Evolutionary conservation across 495 filamentous ascomycete genomes (phyloP).

Genomic region (Penicillium canariense): DNA sequence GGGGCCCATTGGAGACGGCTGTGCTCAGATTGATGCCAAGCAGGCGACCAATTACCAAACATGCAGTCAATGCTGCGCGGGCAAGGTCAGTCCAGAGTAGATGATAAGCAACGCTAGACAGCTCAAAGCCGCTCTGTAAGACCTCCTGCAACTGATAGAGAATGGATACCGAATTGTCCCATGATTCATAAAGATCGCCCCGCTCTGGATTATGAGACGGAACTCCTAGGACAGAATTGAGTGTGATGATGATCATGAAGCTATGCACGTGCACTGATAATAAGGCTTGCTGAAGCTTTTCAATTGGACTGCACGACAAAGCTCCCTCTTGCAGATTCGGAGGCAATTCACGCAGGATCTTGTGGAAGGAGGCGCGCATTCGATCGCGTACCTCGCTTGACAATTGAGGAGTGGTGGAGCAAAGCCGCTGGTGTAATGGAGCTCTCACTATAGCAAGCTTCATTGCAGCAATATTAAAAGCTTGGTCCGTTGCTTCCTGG

Average conservation of each 20-base stretch:
- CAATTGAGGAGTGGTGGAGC: too few relatives aligned
- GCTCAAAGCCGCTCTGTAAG: neutral
- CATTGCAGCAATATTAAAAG: too few relatives aligned
- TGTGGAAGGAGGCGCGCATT: too few relatives aligned
- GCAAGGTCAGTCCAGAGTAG: neutral
- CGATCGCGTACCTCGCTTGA: too few relatives aligned
- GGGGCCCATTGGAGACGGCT: neutral
- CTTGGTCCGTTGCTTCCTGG: too few relatives aligned
- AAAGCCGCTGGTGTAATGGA: too few relatives aligned
- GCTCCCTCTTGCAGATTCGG: too few relatives aligned
- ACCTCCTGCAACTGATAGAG: neutral
- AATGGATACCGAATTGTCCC: neutral
- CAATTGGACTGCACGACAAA: too few relatives aligned
- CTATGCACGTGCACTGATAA: neutral
- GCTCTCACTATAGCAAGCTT: too few relatives aligned
- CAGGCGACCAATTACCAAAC: neutral
- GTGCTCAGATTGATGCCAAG: neutral
- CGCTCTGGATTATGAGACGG: neutral
- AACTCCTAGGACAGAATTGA: neutral
- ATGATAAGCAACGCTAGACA: neutral
- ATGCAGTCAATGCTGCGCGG: neutral
- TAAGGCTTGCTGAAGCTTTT: neutral
- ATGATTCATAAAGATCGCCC: neutral
- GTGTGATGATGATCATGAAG: neutral
- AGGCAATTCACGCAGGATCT: too few relatives aligned